Base-by-base conservation (phyloP, 2,329 filamentous ascomycete species). In the Cyphellophora europaea region DNA sequence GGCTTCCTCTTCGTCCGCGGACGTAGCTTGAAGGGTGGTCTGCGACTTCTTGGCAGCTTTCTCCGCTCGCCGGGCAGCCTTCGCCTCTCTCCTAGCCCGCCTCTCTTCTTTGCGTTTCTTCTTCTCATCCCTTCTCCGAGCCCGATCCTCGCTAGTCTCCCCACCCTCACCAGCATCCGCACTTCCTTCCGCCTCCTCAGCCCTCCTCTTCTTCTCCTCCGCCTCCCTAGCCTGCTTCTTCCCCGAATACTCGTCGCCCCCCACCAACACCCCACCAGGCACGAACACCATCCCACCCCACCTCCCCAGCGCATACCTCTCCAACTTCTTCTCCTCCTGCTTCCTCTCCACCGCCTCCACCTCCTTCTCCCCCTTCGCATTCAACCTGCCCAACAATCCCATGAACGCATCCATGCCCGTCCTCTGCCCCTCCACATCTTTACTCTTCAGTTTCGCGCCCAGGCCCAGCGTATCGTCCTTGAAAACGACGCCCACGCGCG, bases 401-500 rank as follows among this genome's bases (percentile, higher is more conserved):
- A 88, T 84, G 49, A 96, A 86, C 12, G 80, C 82, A 53, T 88
- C 83, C 23, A 96, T 69, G 0, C 89, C 91, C 14, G 89, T 93
- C 44, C 86, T 76, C 53, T 84, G 75, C 46, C 61, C 72, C 45
- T 86, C 79, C 3, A 69, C 63, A 25, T 69, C 63, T 46, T 80
- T 78, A 49, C 76, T 77, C 36, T 79, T 80, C 44, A 76, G 70
- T 56, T 36, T 45, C 14, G 88, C 91, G 18, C 91, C 91, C 28
- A 98, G 67, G 3, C 91, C 91, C 28, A 93, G 74, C 49, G 80
- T 93, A 56, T 96, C 87, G 53, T 96, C 88, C 54, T 94, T 94
- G 44, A 95, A 38, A 1, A 47, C 15, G 2, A 48, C 33, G 2
- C 39, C 38, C 2, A 49, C 42, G 14, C 42, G 38, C 3, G 47